Evolutionary conservation across 331 rosid species (phyloP).

Genomic region (Saraca asoca): DNA sequence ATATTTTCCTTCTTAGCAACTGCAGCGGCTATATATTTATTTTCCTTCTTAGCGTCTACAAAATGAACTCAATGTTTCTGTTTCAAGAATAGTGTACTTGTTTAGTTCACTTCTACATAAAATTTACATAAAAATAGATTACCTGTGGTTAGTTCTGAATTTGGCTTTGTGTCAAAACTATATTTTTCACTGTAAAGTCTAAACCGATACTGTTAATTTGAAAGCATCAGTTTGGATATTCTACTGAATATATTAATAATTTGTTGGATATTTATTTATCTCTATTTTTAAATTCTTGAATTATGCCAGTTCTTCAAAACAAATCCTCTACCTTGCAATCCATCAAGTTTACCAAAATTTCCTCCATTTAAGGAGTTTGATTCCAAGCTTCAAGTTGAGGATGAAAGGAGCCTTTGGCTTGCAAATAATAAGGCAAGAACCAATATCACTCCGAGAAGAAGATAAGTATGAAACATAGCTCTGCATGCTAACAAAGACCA

Average conservation of each 20-base stretch:
- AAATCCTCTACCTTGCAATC: conserved; percentile 78
- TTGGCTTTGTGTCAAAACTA: too few species aligned
- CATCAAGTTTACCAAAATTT: conserved; percentile 75
- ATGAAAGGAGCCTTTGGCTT: conserved; percentile 52
- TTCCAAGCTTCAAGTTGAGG: conserved; percentile 68
- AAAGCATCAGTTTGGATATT: conserved; percentile 13
- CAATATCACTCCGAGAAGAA: too few species aligned
- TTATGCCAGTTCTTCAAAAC: conserved; percentile 69
- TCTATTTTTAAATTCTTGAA: not conserved
- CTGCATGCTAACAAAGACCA: too few species aligned
- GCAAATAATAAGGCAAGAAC: too few species aligned
- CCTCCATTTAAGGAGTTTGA: conserved; percentile 84
- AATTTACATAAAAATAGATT: too few species aligned
- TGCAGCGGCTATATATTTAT: not conserved
- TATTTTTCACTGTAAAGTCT: not conserved
- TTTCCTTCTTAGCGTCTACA: too few species aligned
- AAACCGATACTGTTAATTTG: conserved; percentile 3
- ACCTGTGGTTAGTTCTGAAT: too few species aligned
- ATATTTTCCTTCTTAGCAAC: too few species aligned
- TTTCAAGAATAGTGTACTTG: too few species aligned
- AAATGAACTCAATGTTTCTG: too few species aligned
- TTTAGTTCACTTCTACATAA: too few species aligned
- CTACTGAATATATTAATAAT: not conserved
- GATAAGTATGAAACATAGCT: too few species aligned
- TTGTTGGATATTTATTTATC: conserved; percentile 11